Evolutionary conservation across 2,329 filamentous ascomycete genomes (phyloP), one percentile per base, ranked within the genome.

Genomic region (Calycina herbarum): DNA sequence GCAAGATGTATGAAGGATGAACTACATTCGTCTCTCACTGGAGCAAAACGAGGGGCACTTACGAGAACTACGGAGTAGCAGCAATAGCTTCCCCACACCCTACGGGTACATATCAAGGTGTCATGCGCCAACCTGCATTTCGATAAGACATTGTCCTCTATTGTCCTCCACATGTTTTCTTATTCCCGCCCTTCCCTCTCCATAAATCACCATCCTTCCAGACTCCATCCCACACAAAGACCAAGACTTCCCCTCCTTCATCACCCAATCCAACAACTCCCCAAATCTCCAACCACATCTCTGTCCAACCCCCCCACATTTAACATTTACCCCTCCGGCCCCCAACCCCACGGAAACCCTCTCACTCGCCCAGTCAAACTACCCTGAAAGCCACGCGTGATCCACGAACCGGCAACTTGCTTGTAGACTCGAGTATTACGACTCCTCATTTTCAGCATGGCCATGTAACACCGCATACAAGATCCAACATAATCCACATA

Each of bases 11-110:
- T 40, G 38, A 54, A 27, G 48, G 20, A 13, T 1, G 20, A 27
- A 27, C 42, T 48, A 20, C 20, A 8, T 27, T 10, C 20, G 20
- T 48, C 42, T 20, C 20, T 54, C n/a, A n/a, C 42, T 45, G n/a
- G 42, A 45, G 42, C 15, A 17, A 42, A 6, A 48, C 42, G 17
- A 20, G 6, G 42, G 48, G 38, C 1, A 20, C 17, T 20, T 64
- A 33, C 17, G 57, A 35, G 13, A n/a, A 20, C 33, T 31, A 51
- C 29, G 17, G 31, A 57, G 13, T 40, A 45, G 42, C 33, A 27
- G 56, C 51, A 48, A 29, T 29, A n/a, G 33, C 40, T 58, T 54
- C 38, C 35, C 45, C 56, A 48, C 48, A 51, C 24, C 56, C 48
- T 20, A 54, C 48, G 48, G 48, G 20, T 54, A 24, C 33, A 33